Evolutionary conservation across 1,284 basidiomycete species (phyloP), one percentile per base, ranked within the genome.

Genomic region (Ustilago xerochloae): DNA sequence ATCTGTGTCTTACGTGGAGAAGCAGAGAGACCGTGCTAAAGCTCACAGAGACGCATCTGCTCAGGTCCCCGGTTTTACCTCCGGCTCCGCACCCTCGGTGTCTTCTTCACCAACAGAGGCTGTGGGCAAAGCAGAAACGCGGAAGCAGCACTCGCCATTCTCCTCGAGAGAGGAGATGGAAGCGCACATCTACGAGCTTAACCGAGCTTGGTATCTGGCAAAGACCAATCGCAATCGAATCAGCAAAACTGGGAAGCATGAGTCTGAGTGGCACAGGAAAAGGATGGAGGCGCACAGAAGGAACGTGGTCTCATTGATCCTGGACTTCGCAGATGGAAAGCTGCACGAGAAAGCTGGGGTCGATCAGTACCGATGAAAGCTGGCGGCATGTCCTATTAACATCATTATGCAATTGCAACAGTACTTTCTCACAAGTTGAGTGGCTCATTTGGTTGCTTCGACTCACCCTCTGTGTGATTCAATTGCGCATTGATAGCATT

Each of bases 281-380:
- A 3, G 20, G 35, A 69, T 58, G 49, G 65, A 60, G 58, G 52
- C 56, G 20, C 43, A 58, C n/a, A 32, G 71, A 3, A 63, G 65
- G 38, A 60, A 65, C 22, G 54, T 69, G 16, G 51, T 69, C 15
- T 20, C 18, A 30, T 47, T 74, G 13, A 49, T 74, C 15, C 10
- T 68, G 39, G 71, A 68, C 22, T 63, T 69, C 20, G 64, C 62
- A 6, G 57, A 64, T 45, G 71, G 65, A 2, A 58, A 54, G 41
- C 35, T 74, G 49, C 56, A 73, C 16, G 35, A 55, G 15, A n/a
- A 12, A 35, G 51, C 43, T 16, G 36, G 45, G 45, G 41, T 16
- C 16, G 35, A 32, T 12, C 24, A 39, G 20, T 7, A 22, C 6
- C 4, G 38, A 22, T 41, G 41, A 22, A 45, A 30, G 35, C 18